These are phyloP conservation scores for Vicia sativa DNA, from an alignment of 306 rosid species.

Conservation along the genomic window DNA sequence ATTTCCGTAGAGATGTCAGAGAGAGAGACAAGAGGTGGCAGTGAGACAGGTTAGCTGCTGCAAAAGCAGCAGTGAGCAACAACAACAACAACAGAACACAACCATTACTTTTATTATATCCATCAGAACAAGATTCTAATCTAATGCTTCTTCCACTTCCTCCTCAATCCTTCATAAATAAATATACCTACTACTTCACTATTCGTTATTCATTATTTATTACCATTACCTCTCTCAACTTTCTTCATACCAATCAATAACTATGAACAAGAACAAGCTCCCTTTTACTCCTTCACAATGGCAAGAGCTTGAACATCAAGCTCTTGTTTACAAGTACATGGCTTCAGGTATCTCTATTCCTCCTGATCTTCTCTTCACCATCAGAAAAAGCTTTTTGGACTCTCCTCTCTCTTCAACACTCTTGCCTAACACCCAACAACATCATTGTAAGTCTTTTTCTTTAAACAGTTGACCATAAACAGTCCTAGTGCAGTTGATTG, in stretches of 20 bases:
- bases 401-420: constrained; percentile 58
- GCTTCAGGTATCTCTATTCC: constrained; percentile 89
- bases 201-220: not conserved
- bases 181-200: constrained; percentile 60
- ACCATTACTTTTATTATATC: constrained; percentile 68
- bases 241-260: not conserved
- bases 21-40: constrained; percentile 70
- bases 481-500: too few species aligned
- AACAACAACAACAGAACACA: constrained; percentile 30
- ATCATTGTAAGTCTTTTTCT: constrained; percentile 60
- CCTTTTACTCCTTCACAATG: constrained; percentile 85
- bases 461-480: too few species aligned
- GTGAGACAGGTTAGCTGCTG: constrained; percentile 52
- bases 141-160: constrained; percentile 79
- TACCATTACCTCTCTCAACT: not conserved
- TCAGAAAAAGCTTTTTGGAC: constrained; percentile 65
- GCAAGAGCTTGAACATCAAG: constrained; percentile 98
- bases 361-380: constrained; percentile 76
- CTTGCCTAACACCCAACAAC: constrained; percentile 61
- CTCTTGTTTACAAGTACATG: constrained; percentile 89
- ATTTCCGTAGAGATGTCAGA: constrained; percentile 92
- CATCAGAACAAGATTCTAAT: constrained; percentile 64
- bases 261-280: constrained; percentile 41
- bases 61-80: constrained; percentile 48
- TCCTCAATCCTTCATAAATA: constrained; percentile 46